Conservation (phyloP, 2,329 filamentous ascomycete species). For the Pseudogymnoascus sp. region DNA sequence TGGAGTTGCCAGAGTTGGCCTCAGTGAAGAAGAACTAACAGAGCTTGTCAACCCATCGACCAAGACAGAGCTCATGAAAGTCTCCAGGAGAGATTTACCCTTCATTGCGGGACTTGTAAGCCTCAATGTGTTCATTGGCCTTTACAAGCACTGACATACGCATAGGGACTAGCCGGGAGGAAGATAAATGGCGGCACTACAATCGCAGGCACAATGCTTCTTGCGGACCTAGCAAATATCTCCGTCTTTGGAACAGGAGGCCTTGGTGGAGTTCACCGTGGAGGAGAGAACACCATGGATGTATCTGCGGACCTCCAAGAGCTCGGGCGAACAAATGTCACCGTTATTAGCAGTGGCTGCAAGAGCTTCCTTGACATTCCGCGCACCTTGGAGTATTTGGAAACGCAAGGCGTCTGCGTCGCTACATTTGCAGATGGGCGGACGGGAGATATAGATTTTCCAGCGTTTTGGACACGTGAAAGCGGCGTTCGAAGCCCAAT, state of each 20-base stretch:
- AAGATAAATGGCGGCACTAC: conserved; percentile 84
- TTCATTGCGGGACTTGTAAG: conserved; percentile 70
- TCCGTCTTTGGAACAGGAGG: conserved; percentile 91
- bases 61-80: conserved; percentile 63
- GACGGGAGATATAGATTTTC: conserved; percentile 67
- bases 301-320: conserved; percentile 93
- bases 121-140: conserved; percentile 12
- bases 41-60: conserved; percentile 58
- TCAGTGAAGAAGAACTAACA: conserved; percentile 62
- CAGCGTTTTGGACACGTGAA: conserved; percentile 85
- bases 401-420: conserved; percentile 69
- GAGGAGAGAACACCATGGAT: conserved; percentile 79
- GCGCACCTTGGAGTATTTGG: conserved; percentile 71
- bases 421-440: conserved; percentile 84
- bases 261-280: conserved; percentile 87
- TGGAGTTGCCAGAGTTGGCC: conserved; percentile 73
- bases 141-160: conserved; percentile 7
- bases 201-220: conserved; percentile 84
- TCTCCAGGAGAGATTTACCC: conserved; percentile 79
- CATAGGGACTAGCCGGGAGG: conserved; percentile 54
- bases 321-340: conserved; percentile 78
- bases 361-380: conserved; percentile 95
- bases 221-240: conserved; percentile 80
- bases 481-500: conserved; percentile 75
- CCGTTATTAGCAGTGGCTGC: conserved; percentile 82